phyloP scores from a whole-genome alignment of 352 stramenopile genomes.

The Pythium volutum region DNA sequence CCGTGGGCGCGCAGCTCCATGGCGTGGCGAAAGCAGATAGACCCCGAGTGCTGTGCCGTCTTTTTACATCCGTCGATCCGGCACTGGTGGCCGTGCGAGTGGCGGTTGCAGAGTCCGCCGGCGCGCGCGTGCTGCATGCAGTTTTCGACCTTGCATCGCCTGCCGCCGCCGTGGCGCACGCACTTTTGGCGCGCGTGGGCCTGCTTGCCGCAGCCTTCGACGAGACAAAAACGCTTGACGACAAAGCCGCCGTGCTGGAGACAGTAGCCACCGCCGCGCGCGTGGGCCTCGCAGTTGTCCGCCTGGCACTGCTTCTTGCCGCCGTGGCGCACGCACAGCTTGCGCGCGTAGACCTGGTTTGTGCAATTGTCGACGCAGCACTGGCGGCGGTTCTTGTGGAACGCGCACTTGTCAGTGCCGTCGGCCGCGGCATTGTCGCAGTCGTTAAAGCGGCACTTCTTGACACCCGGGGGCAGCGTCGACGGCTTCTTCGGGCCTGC shows the following conservation, averaged over 20 bases:
- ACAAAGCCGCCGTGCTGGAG: slow-evolving; percentile 79
- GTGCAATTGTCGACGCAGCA: slow-evolving; percentile 80
- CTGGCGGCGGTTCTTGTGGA: slow-evolving; percentile 81
- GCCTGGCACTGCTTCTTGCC: slow-evolving; percentile 80
- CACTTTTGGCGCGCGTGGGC: slow-evolving; percentile 74
- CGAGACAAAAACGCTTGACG: slow-evolving; percentile 80
- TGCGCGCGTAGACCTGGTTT: slow-evolving; percentile 82
- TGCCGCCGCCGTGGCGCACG: slow-evolving; percentile 67
- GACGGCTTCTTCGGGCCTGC: slow-evolving; percentile 11
- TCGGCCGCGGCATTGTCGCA: slow-evolving; percentile 71
- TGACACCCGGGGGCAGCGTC: slow-evolving; percentile 26
- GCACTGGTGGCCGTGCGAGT: slow-evolving; percentile 72
- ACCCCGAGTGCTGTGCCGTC: slow-evolving; percentile 74
- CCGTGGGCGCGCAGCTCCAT: slow-evolving; percentile 74
- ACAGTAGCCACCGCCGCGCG: slow-evolving; percentile 68
- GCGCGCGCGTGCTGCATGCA: slow-evolving; percentile 76
- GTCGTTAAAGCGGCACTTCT: slow-evolving; percentile 80
- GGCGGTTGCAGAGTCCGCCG: slow-evolving; percentile 67
- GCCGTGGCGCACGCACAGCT: slow-evolving; percentile 77
- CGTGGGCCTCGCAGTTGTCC: slow-evolving; percentile 70
- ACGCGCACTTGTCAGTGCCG: slow-evolving; percentile 73
- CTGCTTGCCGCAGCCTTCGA: slow-evolving; percentile 78
- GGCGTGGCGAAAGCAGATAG: slow-evolving; percentile 72
- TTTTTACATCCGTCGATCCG: slow-evolving; percentile 78
- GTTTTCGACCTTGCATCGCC: slow-evolving; percentile 63